Evolutionary conservation across 1,284 basidiomycete species (phyloP).

Genomic region (Naganishia cerealis): DNA sequence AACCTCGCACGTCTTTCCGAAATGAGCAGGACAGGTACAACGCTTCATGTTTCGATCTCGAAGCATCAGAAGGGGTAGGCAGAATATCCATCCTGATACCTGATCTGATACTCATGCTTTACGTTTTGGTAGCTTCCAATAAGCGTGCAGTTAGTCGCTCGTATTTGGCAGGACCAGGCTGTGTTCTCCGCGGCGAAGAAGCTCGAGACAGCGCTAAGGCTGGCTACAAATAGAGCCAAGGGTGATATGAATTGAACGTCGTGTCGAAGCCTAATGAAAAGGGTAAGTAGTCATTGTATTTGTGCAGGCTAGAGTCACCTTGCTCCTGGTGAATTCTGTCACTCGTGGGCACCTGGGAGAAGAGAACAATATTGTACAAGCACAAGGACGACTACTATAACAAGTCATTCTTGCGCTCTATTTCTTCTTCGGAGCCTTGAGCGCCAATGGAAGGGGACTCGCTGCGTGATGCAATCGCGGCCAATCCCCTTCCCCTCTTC

Average conservation of each 20-base stretch:
- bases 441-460: no score
- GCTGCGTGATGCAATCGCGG: no score
- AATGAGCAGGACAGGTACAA: slow-evolving; percentile 42
- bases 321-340: no score
- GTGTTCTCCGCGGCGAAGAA: slow-evolving; percentile 32
- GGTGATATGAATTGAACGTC: neutral
- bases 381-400: no score
- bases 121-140: slow-evolving; percentile 32
- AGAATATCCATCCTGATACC: slow-evolving; percentile 34
- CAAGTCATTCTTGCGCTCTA: no score
- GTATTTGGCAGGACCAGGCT: slow-evolving; percentile 36
- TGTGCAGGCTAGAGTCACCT: no score
- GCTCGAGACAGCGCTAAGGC: slow-evolving; percentile 25
- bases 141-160: slow-evolving; percentile 38
- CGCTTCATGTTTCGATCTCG: slow-evolving; percentile 25
- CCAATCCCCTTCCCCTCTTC: no score
- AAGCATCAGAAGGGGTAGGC: slow-evolving; percentile 23
- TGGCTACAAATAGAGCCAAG: neutral
- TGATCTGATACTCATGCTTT: neutral
- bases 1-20: slow-evolving; percentile 19
- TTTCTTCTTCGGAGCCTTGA: no score
- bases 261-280: neutral
- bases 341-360: no score
- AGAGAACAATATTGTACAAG: no score
- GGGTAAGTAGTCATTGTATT: neutral